Conservation (phyloP, 495 filamentous ascomycete genomes). For the Penicillium ucsense region DNA sequence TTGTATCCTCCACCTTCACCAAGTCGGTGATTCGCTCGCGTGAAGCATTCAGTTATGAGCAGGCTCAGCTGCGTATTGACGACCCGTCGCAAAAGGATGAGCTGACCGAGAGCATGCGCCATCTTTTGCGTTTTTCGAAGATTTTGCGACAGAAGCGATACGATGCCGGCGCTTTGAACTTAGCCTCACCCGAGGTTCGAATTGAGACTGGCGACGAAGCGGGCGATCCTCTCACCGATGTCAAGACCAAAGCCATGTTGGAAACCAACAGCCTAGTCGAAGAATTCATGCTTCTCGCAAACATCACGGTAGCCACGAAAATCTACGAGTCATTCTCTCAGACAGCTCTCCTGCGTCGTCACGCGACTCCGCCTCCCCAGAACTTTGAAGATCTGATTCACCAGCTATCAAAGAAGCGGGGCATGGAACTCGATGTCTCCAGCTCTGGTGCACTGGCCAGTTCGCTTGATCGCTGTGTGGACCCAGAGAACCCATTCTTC, state of each 20-base stretch:
- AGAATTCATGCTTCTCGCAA: constrained; percentile 98
- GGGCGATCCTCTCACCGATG: constrained; percentile 80
- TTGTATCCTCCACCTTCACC: constrained; percentile 73
- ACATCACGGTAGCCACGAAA: constrained; percentile 81
- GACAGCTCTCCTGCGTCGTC: constrained; percentile 85
- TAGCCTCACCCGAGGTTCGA: constrained; percentile 91
- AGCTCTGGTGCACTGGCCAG: constrained; percentile 85
- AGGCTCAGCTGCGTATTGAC: constrained; percentile 88
- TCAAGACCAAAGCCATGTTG: constrained; percentile 88
- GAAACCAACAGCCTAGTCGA: constrained; percentile 96
- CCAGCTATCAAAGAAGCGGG: constrained; percentile 77
- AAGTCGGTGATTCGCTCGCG: constrained; percentile 98
- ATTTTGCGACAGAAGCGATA: constrained; percentile 92
- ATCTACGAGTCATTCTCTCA: constrained; percentile 87
- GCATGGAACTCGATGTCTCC: constrained; percentile 66
- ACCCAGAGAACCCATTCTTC: constrained; percentile 85
- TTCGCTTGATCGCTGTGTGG: constrained; percentile 76
- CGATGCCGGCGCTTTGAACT: constrained; percentile 88
- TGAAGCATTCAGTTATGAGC: constrained; percentile 95
- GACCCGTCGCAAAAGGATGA: constrained; percentile 77
- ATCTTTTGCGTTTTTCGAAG: constrained; percentile 78
- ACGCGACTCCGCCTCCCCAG: constrained; percentile 81
- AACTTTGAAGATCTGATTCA: constrained; percentile 92
- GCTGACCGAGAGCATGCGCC: constrained; percentile 82
- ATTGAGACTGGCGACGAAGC: constrained; percentile 92